Percentiles rank a stretch among this genome's conserved stretches.
phyloP scores from a whole-genome alignment of 139 green algal species.

The Chlamydomonas eustigma region DNA sequence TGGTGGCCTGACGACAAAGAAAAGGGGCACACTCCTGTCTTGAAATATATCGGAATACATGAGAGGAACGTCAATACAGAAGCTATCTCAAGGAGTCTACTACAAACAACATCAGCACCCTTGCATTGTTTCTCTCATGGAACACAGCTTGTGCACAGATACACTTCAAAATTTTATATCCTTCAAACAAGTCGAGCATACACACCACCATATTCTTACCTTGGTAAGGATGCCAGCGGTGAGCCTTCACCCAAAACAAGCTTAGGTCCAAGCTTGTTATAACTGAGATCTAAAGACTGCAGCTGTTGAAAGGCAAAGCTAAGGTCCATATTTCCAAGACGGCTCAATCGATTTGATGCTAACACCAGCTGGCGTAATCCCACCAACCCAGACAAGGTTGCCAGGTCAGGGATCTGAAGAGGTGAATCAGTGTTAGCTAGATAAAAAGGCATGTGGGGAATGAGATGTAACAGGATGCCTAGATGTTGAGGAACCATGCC shows the following conservation, averaged over 20 bases:
- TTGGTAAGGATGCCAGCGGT: conserved; percentile 13
- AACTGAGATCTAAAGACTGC: conserved; percentile 31
- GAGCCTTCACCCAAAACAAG: neutral
- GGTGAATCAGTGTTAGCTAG: neutral
- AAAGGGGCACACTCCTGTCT: too few species aligned
- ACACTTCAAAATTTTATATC: too few species aligned
- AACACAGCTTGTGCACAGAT: too few species aligned
- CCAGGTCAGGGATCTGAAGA: conserved; percentile 25
- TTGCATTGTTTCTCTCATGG: too few species aligned
- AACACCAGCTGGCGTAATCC: conserved; percentile 21
- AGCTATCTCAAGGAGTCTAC: too few species aligned
- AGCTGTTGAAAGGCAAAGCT: neutral
- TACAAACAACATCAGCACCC: too few species aligned
- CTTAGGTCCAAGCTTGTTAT: conserved; percentile 24
- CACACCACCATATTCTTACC: too few species aligned
- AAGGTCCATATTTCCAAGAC: neutral
- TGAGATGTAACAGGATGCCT: neutral
- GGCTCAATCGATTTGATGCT: conserved; percentile 18
- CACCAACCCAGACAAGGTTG: conserved; percentile 10
- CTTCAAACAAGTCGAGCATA: too few species aligned
- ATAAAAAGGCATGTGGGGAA: neutral
- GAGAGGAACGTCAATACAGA: too few species aligned
- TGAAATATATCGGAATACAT: too few species aligned
- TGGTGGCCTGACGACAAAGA: too few species aligned
- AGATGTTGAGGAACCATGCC: neutral